Base-by-base conservation (phyloP, 2,329 filamentous ascomycete genomes). In the Tolypocladium inflatum region DNA sequence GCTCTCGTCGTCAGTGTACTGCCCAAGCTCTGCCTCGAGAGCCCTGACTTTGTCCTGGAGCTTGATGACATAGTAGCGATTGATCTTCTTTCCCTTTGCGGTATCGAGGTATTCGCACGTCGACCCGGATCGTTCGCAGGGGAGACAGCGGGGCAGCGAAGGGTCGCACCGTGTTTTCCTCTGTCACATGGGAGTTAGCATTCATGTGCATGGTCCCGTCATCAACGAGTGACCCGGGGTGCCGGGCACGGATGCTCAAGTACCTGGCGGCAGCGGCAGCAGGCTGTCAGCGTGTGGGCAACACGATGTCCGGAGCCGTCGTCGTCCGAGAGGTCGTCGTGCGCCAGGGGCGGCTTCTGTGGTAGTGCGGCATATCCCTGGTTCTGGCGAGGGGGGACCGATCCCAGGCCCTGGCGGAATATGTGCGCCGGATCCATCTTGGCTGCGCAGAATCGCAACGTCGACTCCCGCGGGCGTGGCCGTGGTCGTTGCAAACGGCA, bases 141-240 rank as follows among this genome's bases (percentile, higher is more conserved):
- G 92, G 21, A 90, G 83, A 73, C 94, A 99, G 68, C 89, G 88
- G 45, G 94, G 94, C 26, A 99, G 83, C 17, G 89, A 90, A 4
- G 94, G 90, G 74, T 97, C 94, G 78, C 94, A 99, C 78, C 91
- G 83, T 42, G 93, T 97, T 80, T 99, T 99, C 67, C 93, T 87
- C 92, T 96, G 39, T 26, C 21, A 69, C 39, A 55, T 21, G 43
- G 21, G 30, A 10, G 48, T 52, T 10, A 52, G 48, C 48, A 35
- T 37, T 11, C 19, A 37, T 11, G 33, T 19, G 19, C 19, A 4
- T 6, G 48, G 30, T 21, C 19, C 48, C 4, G 41, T 57, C 38
- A 13, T 13, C n/a, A 11, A 39, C 19, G 2, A 45, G 21, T 21
- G 11, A 2, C 19, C 4, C 26, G 26, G 35, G 7, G 30, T 7